Percentiles rank a stretch among this genome's conserved stretches.
phyloP scores from a whole-genome alignment of 768 basidiomycete genomes.

The Panellus pusillus region DNA sequence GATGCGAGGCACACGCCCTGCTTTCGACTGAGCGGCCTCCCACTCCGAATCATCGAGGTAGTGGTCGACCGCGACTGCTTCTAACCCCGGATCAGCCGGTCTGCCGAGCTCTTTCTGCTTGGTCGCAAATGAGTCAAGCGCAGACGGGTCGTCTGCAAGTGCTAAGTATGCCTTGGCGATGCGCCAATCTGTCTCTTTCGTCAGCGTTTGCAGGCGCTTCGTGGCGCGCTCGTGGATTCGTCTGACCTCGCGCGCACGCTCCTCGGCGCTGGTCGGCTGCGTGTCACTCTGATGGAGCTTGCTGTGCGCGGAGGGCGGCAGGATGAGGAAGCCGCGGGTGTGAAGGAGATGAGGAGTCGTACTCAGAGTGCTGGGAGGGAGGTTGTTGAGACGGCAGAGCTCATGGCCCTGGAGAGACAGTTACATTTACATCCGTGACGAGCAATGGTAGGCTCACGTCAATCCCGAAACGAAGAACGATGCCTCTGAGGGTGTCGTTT shows the following conservation, averaged over 20 bases:
- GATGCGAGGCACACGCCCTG: no score
- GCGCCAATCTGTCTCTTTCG: constrained; percentile 68
- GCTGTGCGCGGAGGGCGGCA: constrained; percentile 47
- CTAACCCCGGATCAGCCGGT: constrained; percentile 29
- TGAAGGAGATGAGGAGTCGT: constrained; percentile 77
- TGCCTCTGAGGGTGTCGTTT: constrained; percentile 63
- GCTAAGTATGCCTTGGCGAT: constrained; percentile 72
- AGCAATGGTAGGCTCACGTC: constrained; percentile 46
- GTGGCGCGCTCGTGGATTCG: constrained; percentile 55
- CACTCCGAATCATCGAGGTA: constrained; percentile 74
- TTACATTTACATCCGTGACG: constrained; percentile 1
- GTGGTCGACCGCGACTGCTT: constrained; percentile 51
- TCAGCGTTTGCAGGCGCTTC: constrained; percentile 60
- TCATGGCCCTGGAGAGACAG: constrained; percentile 45
- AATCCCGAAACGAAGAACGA: constrained; percentile 58
- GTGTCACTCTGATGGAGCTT: constrained; percentile 22
- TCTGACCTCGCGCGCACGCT: constrained; percentile 40
- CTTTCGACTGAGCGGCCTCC: constrained; percentile 40
- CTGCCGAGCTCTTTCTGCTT: constrained; percentile 35
- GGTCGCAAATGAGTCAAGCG: constrained; percentile 24
- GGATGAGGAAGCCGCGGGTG: constrained; percentile 56
- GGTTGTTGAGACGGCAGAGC: constrained; percentile 64
- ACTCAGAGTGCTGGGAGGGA: constrained; percentile 62
- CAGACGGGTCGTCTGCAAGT: constrained; percentile 50
- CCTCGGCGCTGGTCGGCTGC: constrained; percentile 25